Conservation (phyloP, 31 red algal species). For the Odonthalia washingtoniensis region DNA sequence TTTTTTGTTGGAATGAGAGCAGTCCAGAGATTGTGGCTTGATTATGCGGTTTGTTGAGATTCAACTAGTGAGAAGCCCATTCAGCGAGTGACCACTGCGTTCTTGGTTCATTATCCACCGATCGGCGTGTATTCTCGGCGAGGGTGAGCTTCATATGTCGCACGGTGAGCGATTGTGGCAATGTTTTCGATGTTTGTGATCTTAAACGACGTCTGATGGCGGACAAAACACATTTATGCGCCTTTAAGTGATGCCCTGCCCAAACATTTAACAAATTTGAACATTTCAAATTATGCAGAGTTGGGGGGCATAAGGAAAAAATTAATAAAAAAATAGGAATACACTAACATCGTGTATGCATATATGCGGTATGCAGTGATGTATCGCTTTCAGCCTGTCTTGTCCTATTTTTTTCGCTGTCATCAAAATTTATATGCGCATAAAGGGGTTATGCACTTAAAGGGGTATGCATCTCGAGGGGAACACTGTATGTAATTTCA, state of each 20-base stretch:
- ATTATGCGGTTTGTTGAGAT: background rate
- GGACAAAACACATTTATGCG: background rate
- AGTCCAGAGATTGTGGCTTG: background rate
- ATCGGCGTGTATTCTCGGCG: background rate
- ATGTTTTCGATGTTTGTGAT: too few species aligned
- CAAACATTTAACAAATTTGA: background rate
- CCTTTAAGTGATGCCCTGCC: background rate
- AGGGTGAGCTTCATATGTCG: background rate
- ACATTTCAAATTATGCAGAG: background rate
- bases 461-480: background rate
- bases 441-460: too few species aligned
- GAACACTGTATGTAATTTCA: too few species aligned
- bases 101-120: background rate
- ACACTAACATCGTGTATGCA: background rate
- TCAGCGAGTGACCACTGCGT: background rate
- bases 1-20: background rate
- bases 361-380: conserved; percentile 12
- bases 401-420: background rate
- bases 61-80: background rate
- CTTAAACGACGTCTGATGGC: too few species aligned
- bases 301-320: background rate
- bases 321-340: too few species aligned
- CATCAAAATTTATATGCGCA: background rate
- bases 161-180: background rate
- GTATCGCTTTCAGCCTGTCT: background rate